These are phyloP conservation scores for Agaricus subrufescens DNA, from an alignment of 768 basidiomycete species.

Conservation along the genomic window DNA sequence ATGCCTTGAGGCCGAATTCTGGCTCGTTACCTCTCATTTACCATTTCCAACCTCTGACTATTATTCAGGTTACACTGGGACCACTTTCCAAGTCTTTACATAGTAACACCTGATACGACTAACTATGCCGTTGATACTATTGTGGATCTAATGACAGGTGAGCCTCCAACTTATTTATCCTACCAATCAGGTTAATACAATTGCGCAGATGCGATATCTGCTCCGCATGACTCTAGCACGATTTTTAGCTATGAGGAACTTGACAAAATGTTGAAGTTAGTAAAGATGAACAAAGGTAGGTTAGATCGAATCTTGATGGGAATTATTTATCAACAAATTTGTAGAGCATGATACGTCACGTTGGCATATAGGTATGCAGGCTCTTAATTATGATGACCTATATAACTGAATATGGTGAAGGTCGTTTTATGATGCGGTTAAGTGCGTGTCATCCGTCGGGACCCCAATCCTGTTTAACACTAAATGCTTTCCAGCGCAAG, in stretches of 20 bases:
- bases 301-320: not conserved
- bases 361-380: constrained; percentile 3
- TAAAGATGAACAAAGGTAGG: not conserved
- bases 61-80: constrained; percentile 4
- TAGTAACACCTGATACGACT: not conserved
- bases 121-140: constrained; percentile 1
- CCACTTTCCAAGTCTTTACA: not conserved
- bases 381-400: not conserved
- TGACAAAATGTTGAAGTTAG: not conserved
- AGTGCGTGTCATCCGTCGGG: not conserved
- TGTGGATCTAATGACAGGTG: constrained; percentile 5
- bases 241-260: not conserved
- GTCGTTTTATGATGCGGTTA: constrained; percentile 3
- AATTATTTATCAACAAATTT: not conserved
- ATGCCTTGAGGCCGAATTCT: constrained; percentile 5
- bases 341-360: not conserved
- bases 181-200: not conserved
- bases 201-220: not conserved
- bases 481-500: not conserved
- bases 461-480: too few relatives aligned
- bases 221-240: not conserved
- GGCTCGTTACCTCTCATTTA: not conserved
- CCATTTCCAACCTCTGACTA: too few relatives aligned
- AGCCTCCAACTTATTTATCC: not conserved
- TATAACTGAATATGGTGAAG: not conserved